phyloP scores from a whole-genome alignment of 169 alveolate species.

The Cyclospora cayetanensis region DNA sequence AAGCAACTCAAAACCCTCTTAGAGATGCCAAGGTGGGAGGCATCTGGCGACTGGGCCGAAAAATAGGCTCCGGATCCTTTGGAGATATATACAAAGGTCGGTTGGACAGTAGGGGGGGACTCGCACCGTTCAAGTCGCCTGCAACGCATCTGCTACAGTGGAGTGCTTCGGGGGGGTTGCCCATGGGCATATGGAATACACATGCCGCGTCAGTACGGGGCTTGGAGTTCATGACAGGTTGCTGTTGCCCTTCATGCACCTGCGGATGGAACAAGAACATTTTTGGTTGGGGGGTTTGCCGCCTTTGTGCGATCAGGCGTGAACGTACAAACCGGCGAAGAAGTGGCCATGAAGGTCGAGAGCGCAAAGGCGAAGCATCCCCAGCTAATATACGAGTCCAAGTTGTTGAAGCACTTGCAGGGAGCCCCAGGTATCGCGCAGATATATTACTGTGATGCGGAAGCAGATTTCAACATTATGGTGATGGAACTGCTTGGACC shows the following conservation, averaged over 20 bases:
- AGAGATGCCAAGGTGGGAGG: constrained; percentile 97
- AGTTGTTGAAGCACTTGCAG: constrained; percentile 75
- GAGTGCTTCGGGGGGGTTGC: too few relatives aligned
- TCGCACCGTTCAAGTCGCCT: too few relatives aligned
- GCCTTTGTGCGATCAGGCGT: constrained; percentile 39
- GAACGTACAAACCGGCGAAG: constrained; percentile 76
- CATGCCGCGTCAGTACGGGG: too few relatives aligned
- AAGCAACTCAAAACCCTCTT: constrained; percentile 50
- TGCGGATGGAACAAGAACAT: too few relatives aligned
- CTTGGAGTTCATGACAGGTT: too few relatives aligned
- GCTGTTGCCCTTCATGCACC: too few relatives aligned
- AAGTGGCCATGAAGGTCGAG: constrained; percentile 79
- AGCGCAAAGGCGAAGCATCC: constrained; percentile 82
- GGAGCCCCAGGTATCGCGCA: constrained; percentile 73
- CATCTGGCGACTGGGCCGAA: constrained; percentile 95
- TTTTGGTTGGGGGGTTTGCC: not conserved
- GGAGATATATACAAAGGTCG: constrained; percentile 96
- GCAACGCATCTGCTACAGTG: too few relatives aligned
- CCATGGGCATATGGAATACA: too few relatives aligned
- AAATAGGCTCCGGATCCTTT: constrained; percentile 98
- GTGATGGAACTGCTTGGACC: constrained; percentile 89
- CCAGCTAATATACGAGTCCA: constrained; percentile 78
- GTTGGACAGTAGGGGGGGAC: too few relatives aligned
- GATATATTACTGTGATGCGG: constrained; percentile 75
- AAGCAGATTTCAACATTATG: constrained; percentile 81